Base-by-base conservation (phyloP, 2,329 filamentous ascomycete species). In the Apiospora pterosperma region DNA sequence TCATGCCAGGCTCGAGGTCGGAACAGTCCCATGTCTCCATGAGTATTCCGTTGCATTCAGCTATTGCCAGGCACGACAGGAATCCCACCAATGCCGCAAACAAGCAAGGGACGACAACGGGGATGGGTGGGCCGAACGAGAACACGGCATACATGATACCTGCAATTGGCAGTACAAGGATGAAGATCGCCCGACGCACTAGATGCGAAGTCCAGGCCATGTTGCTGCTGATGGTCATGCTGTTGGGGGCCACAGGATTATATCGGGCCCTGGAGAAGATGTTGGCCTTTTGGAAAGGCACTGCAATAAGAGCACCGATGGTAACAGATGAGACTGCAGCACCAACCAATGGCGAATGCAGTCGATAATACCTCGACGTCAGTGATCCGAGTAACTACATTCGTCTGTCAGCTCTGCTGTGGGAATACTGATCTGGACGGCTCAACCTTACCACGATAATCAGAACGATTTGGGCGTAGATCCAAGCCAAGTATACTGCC, bases 11-110 rank as follows among this genome's bases (percentile, higher is more conserved):
- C 69, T 91, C 90, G 4, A 94, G 81, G 74, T 94, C 92, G 44
- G 89, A 92, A n/a, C 88, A 91, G 74, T 94, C 92, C 74, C 90
- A 94, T 0, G 88, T 89, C 73, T 93, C 91, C 91, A 94, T 93
- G 73, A 93, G 85, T 36, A 94, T 78, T 0, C 91, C 90, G 68
- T 90, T 87, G 75, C 91, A 93, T 76, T 94, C 91, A 2, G 91
- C 86, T 58, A 92, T 88, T 1, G 90, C 91, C 11, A 95, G 84
- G 62, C 88, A 89, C 1, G 89, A 90, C 5, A 93, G 79, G 70
- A 92, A 92, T 0, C 90, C 90, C 16, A 93, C 84, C 4, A 87
- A 74, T 1, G 84, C 85, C 0, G 90, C 88, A 69, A 93, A 88
- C 2, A 89, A 73, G 4, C 88, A 88, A 3, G 91, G 91, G 0